These are phyloP conservation scores for Guadua angustifolia DNA, from an alignment of 176 grass and related monocot species.

Conservation along the genomic window DNA sequence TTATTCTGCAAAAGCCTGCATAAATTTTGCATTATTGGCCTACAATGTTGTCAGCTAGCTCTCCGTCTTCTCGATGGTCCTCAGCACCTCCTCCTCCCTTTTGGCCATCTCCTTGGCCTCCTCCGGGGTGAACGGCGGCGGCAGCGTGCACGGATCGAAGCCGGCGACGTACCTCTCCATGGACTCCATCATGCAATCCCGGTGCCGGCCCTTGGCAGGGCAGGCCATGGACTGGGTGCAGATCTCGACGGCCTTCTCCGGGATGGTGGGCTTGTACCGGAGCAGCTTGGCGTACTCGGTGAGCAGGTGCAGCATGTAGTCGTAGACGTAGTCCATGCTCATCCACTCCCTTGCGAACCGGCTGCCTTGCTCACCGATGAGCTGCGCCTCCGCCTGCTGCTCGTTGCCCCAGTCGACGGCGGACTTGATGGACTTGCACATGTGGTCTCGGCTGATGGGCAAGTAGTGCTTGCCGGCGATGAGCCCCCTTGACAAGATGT, in stretches of 20 bases:
- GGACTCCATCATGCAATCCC: slow-evolving; percentile 51
- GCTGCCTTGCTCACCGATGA: slow-evolving; percentile 53
- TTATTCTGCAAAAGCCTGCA: too few relatives aligned
- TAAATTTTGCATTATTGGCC: too few relatives aligned
- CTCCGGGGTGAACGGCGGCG: slow-evolving; percentile 43
- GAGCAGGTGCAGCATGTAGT: slow-evolving; percentile 78
- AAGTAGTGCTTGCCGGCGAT: slow-evolving; percentile 64
- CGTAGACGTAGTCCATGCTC: slow-evolving; percentile 66
- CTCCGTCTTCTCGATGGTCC: slow-evolving; percentile 44
- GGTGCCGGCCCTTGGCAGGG: neutral
- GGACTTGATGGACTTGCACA: slow-evolving; percentile 63
- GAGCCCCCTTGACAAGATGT: slow-evolving; percentile 60
- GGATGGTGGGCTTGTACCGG: slow-evolving; percentile 53
- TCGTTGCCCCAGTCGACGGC: slow-evolving; percentile 69
- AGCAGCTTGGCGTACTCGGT: slow-evolving; percentile 64
- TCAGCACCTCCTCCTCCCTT: slow-evolving; percentile 3
- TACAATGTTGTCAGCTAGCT: neutral
- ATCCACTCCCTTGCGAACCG: slow-evolving; percentile 56
- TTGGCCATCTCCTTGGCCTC: slow-evolving; percentile 32
- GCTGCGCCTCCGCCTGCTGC: slow-evolving; percentile 38
- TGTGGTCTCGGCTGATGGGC: slow-evolving; percentile 45
- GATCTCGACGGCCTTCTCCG: slow-evolving; percentile 52
- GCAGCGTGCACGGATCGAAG: slow-evolving; percentile 49
- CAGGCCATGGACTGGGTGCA: slow-evolving; percentile 61
- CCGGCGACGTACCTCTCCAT: slow-evolving; percentile 39